A percentile compares a stretch with the other conserved stretches of the same genome.
Conservation (phyloP, 495 filamentous ascomycete genomes). For the Cercophora samala region DNA sequence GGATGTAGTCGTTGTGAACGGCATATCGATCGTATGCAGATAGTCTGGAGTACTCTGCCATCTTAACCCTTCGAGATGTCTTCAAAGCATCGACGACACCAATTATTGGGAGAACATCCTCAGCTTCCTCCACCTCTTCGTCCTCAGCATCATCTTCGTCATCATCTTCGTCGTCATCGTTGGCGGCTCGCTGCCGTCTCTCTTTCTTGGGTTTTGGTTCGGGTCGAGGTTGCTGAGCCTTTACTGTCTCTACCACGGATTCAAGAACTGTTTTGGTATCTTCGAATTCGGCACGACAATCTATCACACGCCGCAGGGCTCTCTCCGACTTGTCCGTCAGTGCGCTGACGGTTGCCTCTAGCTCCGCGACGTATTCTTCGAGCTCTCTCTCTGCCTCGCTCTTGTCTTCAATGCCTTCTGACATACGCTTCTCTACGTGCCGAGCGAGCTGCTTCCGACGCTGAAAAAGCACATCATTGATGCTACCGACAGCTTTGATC, state of each 20-base stretch:
- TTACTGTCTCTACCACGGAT: slow-evolving; percentile 46
- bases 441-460: slow-evolving; percentile 47
- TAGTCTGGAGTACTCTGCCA: slow-evolving; percentile 38
- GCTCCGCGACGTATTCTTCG: slow-evolving; percentile 35
- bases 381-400: slow-evolving; percentile 38
- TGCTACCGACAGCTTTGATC: slow-evolving; percentile 45
- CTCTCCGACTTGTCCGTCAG: slow-evolving; percentile 42
- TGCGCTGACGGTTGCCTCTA: slow-evolving; percentile 39
- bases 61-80: slow-evolving; percentile 34
- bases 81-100: slow-evolving; percentile 38
- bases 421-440: slow-evolving; percentile 30
- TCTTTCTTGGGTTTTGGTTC: slow-evolving; percentile 21
- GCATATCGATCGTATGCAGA: slow-evolving; percentile 57
- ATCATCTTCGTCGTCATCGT: slow-evolving; percentile 29
- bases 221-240: slow-evolving; percentile 40
- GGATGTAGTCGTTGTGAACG: slow-evolving; percentile 72
- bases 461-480: slow-evolving; percentile 50
- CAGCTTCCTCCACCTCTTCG: slow-evolving; percentile 23
- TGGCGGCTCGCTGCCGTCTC: slow-evolving; percentile 18
- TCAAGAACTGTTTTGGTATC: slow-evolving; percentile 42
- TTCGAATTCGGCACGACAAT: slow-evolving; percentile 46
- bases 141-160: slow-evolving; percentile 35
- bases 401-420: slow-evolving; percentile 39
- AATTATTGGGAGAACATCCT: slow-evolving; percentile 21
- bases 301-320: slow-evolving; percentile 44